Conservation (phyloP, 1,139 yeast species). For the Pichia cactophila region DNA sequence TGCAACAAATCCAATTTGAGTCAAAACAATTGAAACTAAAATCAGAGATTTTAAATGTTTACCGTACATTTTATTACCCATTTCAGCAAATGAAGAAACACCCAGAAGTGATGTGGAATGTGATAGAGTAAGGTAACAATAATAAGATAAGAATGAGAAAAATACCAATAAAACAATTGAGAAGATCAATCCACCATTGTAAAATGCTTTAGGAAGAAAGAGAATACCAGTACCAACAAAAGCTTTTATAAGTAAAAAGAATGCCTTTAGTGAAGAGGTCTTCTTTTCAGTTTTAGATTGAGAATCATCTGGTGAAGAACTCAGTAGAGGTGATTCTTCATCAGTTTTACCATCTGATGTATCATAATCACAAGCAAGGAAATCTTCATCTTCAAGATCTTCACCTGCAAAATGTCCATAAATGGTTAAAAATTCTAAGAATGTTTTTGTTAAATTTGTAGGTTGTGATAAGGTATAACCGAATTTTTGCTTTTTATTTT, state of each 20-base stretch:
- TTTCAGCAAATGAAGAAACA: slow-evolving; percentile 69
- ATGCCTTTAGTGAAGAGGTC: slow-evolving; percentile 61
- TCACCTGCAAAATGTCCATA: slow-evolving; percentile 86
- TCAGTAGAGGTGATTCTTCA: slow-evolving; percentile 42
- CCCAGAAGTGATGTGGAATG: slow-evolving; percentile 48
- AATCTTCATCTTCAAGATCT: slow-evolving; percentile 64
- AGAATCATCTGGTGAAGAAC: background rate
- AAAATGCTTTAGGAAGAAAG: slow-evolving; percentile 65
- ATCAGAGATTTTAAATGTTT: slow-evolving; percentile 50
- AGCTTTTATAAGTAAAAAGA: slow-evolving; percentile 60
- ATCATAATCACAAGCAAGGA: slow-evolving; percentile 43
- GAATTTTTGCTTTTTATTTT: slow-evolving; percentile 27
- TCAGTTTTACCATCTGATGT: slow-evolving; percentile 29
- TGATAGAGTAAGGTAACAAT: slow-evolving; percentile 61
- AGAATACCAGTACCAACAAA: slow-evolving; percentile 76
- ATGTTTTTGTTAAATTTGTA: slow-evolving; percentile 55
- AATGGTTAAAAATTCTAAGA: slow-evolving; percentile 63
- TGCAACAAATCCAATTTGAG: slow-evolving; percentile 73
- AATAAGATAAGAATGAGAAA: slow-evolving; percentile 60
- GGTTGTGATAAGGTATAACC: slow-evolving; percentile 30
- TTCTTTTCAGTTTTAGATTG: slow-evolving; percentile 34
- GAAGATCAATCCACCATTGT: slow-evolving; percentile 63
- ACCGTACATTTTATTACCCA: slow-evolving; percentile 60
- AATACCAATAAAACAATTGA: slow-evolving; percentile 44
- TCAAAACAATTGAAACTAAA: slow-evolving; percentile 52